Conservation (phyloP, 2,329 filamentous ascomycete species). For the Verticillium alfalfae region DNA sequence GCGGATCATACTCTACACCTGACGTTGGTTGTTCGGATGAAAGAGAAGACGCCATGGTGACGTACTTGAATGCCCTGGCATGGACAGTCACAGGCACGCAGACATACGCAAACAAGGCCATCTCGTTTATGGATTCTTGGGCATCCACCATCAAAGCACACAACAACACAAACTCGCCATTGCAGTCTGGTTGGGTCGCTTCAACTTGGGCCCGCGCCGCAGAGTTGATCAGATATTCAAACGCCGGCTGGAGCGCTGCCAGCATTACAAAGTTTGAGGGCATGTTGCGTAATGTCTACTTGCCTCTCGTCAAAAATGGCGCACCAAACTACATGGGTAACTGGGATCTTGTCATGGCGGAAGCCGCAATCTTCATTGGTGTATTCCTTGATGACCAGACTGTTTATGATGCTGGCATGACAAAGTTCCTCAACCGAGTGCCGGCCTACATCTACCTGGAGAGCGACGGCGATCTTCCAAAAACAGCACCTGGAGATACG, state of each 20-base stretch:
- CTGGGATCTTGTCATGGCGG: slow-evolving; percentile 18
- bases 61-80: slow-evolving; percentile 17
- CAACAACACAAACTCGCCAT: slow-evolving; percentile 16
- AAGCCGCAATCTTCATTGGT: slow-evolving; percentile 15
- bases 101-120: slow-evolving; percentile 15
- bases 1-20: slow-evolving; percentile 15
- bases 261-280: slow-evolving; percentile 13
- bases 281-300: slow-evolving; percentile 17
- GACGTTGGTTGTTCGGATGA: slow-evolving; percentile 16
- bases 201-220: slow-evolving; percentile 17
- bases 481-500: slow-evolving; percentile 1
- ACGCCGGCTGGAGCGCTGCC: slow-evolving; percentile 14
- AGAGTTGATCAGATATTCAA: slow-evolving; percentile 18
- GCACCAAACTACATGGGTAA: slow-evolving; percentile 11
- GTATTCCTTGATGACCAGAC: slow-evolving; percentile 15
- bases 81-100: slow-evolving; percentile 8
- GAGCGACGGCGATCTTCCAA: slow-evolving; percentile 10
- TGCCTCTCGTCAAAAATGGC: slow-evolving; percentile 13
- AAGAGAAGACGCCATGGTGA: slow-evolving; percentile 16
- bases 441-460: slow-evolving; percentile 17
- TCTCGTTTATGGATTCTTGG: slow-evolving; percentile 19
- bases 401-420: slow-evolving; percentile 14
- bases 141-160: slow-evolving; percentile 14
- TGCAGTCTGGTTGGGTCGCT: slow-evolving; percentile 18
- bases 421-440: slow-evolving; percentile 12